Base-by-base conservation (phyloP, 2,329 filamentous ascomycete genomes). In the Aspergillus sp. region DNA sequence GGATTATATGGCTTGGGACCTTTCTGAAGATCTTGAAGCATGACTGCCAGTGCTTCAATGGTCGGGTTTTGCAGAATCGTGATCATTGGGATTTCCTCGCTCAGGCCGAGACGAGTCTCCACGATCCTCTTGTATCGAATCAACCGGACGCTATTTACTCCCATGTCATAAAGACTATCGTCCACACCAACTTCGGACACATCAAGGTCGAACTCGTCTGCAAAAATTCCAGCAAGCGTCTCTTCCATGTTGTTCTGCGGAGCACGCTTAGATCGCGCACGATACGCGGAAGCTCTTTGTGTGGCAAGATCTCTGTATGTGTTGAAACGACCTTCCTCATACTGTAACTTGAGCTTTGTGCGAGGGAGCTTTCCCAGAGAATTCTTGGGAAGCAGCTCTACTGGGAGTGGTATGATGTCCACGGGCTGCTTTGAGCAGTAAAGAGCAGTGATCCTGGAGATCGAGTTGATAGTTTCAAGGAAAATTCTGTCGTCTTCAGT, bases 71-170 rank as follows among this genome's bases (percentile, higher is more conserved):
- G 41, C 53, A 55, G 41, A 27, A 55, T 42, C 15, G 53, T 55
- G 39, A 55, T 55, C 53, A 55, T 55, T 3, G 53, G 53, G 15
- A 55, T 42, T 21, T 55, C 53, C 5, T 44, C 23, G 5, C 5
- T 47, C 13, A 55, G 23, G 11, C 42, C 53, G 8, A 55, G 53
- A 8, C 42, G 53, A 7, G 47, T 19, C 39, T 55, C 53, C 38
- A 44, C 53, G n/a, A 55, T 55, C 10, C 42, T 42, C 53, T 55
- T 55, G 25, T 55, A 44, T 21, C 41, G 39, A 39, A 55, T 55
- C n/a, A 55, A 25, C n/a, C 42, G 39, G 25, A 55, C 42, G 10
- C 39, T 44, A 25, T 42, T 55, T 3, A 55, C 42, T n/a, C 53
- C 53, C 53, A 55, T 55, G 7, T 55, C 53, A 17, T 44, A 55